Base-by-base conservation (phyloP, 352 stramenopile species). In the Pythium insidiosum region DNA sequence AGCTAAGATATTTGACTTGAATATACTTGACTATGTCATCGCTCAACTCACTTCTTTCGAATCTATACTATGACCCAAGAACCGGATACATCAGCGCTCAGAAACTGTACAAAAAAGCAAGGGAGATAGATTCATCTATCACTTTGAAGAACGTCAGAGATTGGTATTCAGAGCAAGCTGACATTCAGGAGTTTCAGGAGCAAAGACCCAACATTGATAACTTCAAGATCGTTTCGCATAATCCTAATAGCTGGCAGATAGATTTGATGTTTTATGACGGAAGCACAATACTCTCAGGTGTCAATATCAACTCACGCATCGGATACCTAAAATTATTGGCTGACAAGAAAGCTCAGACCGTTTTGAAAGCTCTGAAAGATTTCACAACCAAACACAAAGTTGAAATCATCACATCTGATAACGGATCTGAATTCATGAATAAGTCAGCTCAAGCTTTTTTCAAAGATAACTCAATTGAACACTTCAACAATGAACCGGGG, bases 261-360 rank as follows among this genome's bases (percentile, higher is more conserved):
- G 61, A 63, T 56, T 25, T 66, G 20, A 21, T 39, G 0, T 70
- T 71, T 45, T 50, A 28, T 12, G 7, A 41, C 4, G 53, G 50
- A 19, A 38, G 56, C 16, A 13, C 40, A n/a, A 52, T 70, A 28
- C 36, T 69, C 5, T 63, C 42, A 22, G 43, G 40, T 44, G 43
- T 69, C 39, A 73, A 73, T 37, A 69, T 70, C 28, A 68, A 69
- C 37, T 61, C 46, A 20, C 52, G 59, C 19, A 26, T 70, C 7
- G 65, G 61, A n/a, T 72, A 60, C 24, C 61, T 54, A n/a, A 66
- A 65, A 30, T 6, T 72, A 2, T 46, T 73, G 31, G 16, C 34
- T 37, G 63, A 73, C 49, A 73, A 68, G 41, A 56, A 37, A 18
- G 58, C 48, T 22, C n/a, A 23, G 35, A 54, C 41, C 9, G 46